phyloP scores from a whole-genome alignment of 129 eudicot genomes.

The Artemisia argyi region DNA sequence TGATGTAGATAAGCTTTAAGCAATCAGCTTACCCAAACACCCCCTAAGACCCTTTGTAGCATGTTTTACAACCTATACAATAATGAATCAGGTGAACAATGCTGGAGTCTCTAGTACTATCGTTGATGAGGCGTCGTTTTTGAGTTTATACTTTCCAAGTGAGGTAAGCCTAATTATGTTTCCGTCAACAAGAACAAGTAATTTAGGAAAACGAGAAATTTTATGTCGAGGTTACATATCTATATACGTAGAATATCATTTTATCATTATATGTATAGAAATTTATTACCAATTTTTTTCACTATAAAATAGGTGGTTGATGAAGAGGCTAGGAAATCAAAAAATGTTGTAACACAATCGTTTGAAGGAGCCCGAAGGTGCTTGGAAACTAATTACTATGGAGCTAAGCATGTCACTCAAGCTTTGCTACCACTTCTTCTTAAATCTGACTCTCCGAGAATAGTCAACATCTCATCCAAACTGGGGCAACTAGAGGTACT shows the following conservation, averaged over 20 bases:
- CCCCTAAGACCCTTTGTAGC: background rate
- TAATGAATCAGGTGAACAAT: conserved; percentile 43
- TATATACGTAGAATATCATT: too few relatives aligned
- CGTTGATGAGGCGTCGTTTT: conserved; percentile 35
- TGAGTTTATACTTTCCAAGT: conserved; percentile 32
- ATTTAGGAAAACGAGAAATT: background rate
- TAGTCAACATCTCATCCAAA: conserved; percentile 45
- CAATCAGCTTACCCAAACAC: too few relatives aligned
- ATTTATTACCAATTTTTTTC: background rate
- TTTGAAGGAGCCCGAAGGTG: conserved; percentile 42
- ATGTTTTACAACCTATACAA: background rate
- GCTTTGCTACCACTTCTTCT: conserved; percentile 39
- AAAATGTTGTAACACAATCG: conserved; percentile 21
- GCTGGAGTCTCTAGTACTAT: conserved; percentile 39
- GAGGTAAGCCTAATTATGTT: conserved; percentile 27
- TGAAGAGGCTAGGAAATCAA: conserved; percentile 22
- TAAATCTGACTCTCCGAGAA: conserved; percentile 34
- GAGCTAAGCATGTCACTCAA: conserved; percentile 37
- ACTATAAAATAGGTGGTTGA: conserved; percentile 26
- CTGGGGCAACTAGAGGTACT: conserved; percentile 38
- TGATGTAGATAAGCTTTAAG: too few relatives aligned
- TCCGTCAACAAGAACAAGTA: background rate
- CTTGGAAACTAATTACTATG: conserved; percentile 44
- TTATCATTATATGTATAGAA: too few relatives aligned
- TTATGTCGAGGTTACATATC: background rate